These are phyloP conservation scores for Alectoria sarmentosa DNA, from an alignment of 495 filamentous ascomycete species.

Conservation along the genomic window DNA sequence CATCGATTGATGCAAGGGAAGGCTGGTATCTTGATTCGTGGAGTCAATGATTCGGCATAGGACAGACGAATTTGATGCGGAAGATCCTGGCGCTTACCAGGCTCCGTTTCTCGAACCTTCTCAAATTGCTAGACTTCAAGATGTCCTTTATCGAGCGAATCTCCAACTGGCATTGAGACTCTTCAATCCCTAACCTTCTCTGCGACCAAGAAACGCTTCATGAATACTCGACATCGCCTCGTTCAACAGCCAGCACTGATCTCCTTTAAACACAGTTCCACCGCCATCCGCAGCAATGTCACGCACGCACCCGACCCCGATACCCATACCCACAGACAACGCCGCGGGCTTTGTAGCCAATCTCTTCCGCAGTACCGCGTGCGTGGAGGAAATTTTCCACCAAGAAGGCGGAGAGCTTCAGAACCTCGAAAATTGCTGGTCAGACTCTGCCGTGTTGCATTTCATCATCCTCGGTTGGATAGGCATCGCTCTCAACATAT, in stretches of 20 bases:
- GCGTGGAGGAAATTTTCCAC: not conserved
- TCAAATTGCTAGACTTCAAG: not conserved
- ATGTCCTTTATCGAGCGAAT: not conserved
- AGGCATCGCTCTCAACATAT: not conserved
- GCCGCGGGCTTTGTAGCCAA: not conserved
- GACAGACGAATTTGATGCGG: not conserved
- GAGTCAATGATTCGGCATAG: not conserved
- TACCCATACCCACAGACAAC: not conserved
- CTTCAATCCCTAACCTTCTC: not conserved
- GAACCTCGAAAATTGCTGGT: not conserved
- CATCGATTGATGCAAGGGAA: not conserved
- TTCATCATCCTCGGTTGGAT: slow-evolving; percentile 1
- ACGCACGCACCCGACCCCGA: not conserved
- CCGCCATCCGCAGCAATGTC: not conserved
- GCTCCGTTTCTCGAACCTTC: not conserved
- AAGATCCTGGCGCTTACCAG: not conserved
- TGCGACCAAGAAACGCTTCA: not conserved
- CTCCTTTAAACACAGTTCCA: not conserved
- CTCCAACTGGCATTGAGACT: not conserved
- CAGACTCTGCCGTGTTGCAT: not conserved
- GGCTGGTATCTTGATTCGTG: not conserved
- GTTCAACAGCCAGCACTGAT: not conserved
- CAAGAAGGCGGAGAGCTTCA: not conserved
- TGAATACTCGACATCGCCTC: not conserved
- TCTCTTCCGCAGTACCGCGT: not conserved